These are phyloP conservation scores for Apostasia shenzhenica DNA, from an alignment of 106 monocot species.

Conservation along the genomic window DNA sequence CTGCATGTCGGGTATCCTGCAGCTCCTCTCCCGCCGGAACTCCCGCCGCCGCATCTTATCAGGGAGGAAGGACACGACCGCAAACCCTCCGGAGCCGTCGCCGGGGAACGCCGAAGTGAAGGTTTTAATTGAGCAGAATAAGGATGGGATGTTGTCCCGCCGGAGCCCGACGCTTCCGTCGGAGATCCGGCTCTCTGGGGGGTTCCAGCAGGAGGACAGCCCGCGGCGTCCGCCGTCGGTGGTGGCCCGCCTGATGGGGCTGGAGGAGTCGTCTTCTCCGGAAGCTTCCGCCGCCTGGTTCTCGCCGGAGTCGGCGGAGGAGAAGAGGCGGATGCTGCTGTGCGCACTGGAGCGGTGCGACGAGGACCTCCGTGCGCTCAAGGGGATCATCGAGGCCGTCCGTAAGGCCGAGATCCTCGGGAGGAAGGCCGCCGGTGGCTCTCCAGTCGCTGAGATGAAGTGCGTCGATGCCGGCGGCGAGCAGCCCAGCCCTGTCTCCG, in stretches of 20 bases:
- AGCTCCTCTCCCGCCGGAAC: slow-evolving; percentile 4
- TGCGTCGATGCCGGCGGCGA: background rate
- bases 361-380: slow-evolving; percentile 4
- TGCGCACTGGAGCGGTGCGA: slow-evolving; percentile 4
- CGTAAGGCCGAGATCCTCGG: slow-evolving; percentile 2
- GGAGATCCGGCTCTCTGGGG: slow-evolving; percentile 4
- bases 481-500: background rate
- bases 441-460: background rate
- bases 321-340: slow-evolving; percentile 2
- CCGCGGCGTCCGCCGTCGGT: background rate
- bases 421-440: background rate
- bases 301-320: background rate
- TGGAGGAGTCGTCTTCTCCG: background rate
- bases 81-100: background rate
- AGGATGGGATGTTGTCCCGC: background rate
- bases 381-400: slow-evolving; percentile 5
- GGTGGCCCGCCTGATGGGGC: slow-evolving; percentile 1
- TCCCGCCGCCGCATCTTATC: slow-evolving; percentile 1
- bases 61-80: background rate
- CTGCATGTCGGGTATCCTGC: slow-evolving; percentile 1
- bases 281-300: background rate
- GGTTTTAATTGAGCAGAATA: background rate
- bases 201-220: background rate
- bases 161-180: slow-evolving; percentile 1
- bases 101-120: background rate